phyloP scores from a whole-genome alignment of 1,139 yeast genomes.

The Candida tunisiensis region DNA sequence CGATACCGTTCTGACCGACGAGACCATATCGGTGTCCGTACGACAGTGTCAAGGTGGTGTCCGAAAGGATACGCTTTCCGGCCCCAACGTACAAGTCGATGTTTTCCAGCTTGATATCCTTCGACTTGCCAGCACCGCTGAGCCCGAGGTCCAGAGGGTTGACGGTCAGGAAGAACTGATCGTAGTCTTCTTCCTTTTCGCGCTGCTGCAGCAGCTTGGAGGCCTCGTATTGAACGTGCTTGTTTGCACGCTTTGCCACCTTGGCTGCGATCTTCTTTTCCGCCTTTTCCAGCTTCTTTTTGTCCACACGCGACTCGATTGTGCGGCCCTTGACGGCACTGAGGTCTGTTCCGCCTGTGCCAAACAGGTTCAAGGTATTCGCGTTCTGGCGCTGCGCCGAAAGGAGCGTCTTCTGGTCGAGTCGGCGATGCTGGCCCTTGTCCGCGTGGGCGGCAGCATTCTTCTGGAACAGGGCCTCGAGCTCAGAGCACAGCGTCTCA shows the following conservation, averaged over 20 bases:
- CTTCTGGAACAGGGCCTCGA: constrained; percentile 41
- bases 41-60: constrained; percentile 72
- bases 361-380: constrained; percentile 18
- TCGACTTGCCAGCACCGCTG: constrained; percentile 85
- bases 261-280: constrained; percentile 94
- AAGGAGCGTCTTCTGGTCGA: constrained; percentile 21
- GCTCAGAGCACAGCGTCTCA: constrained; percentile 26
- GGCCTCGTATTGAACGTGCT: constrained; percentile 60
- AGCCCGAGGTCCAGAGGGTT: constrained; percentile 88
- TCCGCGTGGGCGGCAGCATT: constrained; percentile 40
- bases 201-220: constrained; percentile 63
- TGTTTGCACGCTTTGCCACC: constrained; percentile 73
- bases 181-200: constrained; percentile 52
- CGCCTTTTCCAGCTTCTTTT: constrained; percentile 91
- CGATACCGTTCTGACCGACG: constrained; percentile 98
- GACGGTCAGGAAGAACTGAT: constrained; percentile 84
- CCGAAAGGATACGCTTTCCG: constrained; percentile 82
- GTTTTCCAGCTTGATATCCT: constrained; percentile 83
- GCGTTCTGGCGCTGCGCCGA: constrained; percentile 19
- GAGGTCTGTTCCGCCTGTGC: constrained; percentile 52
- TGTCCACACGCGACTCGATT: constrained; percentile 87
- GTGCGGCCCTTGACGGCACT: constrained; percentile 77
- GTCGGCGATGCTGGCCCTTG: constrained; percentile 73
- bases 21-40: constrained; percentile 94
- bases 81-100: constrained; percentile 92